phyloP scores from a whole-genome alignment of 345 rosid genomes.

The Euphorbia peplus region DNA sequence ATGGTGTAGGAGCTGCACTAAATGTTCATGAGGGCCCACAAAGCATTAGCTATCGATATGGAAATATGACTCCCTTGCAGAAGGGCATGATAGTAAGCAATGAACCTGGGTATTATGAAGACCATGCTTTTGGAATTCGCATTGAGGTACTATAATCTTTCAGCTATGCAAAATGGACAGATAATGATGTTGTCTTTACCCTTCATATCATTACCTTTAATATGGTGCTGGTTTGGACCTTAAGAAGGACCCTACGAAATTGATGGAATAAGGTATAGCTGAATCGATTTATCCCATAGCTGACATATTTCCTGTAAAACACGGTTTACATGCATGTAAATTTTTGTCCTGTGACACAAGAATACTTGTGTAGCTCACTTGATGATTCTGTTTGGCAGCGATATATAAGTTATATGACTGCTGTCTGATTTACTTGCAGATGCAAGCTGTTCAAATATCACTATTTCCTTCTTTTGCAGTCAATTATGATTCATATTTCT shows the following conservation, averaged over 20 bases:
- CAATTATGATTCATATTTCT: not conserved
- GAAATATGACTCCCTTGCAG: constrained; percentile 73
- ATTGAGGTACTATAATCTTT: constrained; percentile 58
- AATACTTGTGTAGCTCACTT: not conserved
- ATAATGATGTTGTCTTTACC: not conserved
- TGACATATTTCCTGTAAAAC: not conserved
- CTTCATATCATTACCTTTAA: not conserved
- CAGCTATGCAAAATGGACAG: not conserved
- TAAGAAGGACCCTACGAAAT: not conserved
- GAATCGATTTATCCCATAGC: not conserved
- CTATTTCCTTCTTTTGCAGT: not conserved
- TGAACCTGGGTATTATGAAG: constrained; percentile 98
- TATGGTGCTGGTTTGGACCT: not conserved
- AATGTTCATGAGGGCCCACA: constrained; percentile 99
- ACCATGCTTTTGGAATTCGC: constrained; percentile 93
- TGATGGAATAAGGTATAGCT: not conserved
- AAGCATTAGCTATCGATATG: constrained; percentile 84
- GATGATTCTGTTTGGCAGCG: not conserved
- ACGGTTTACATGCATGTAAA: no score
- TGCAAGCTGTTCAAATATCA: not conserved
- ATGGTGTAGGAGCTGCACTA: constrained; percentile 94
- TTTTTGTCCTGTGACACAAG: not conserved
- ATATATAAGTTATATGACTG: constrained; percentile 1
- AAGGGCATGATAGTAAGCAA: constrained; percentile 96
- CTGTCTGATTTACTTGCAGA: not conserved